Base-by-base conservation (phyloP, 768 basidiomycete species). In the Trametopsis cervina region DNA sequence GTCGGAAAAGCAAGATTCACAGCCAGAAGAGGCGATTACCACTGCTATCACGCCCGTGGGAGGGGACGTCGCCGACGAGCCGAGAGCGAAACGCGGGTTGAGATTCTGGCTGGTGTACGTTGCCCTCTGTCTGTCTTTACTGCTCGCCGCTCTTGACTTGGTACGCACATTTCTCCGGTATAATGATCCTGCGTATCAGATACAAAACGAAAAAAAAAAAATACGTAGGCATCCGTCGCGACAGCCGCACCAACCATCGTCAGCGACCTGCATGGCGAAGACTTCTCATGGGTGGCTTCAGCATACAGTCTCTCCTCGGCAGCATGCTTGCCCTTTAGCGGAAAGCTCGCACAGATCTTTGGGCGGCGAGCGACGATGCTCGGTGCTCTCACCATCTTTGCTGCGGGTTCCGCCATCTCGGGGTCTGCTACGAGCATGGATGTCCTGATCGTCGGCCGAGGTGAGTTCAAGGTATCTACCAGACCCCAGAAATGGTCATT, bases 371-470 rank as follows among this genome's bases (percentile, higher is more conserved):
- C 54, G 2, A 50, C 57, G 13, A 50, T 61, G 39, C 44, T 65
- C 7, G 44, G 40, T 6, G 50, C 58, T 1, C 41, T 66, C 24
- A 17, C 51, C 2, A 41, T 61, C 4, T 66, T 65, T 42, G 59
- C 63, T 0, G 37, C 66, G 26, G 70, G 71, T 1, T 62, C 61
- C 6, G 69, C 66, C 1, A 21, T 72, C 1, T 61, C 59, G 4
- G 70, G 70, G 1, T 59, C 66, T 0, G 66, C 66, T 0, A 53
- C 59, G n/a, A 63, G 27, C 27, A 64, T 70, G 59, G 52, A 49
- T 15, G 61, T 62, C 56, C 46, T 68, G 4, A 67, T 72, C 37
- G 63, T 58, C 4, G 68, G 63, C 0, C 56, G 71, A n/a, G 50
- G 63, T 60, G 21, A 4, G 56, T 45, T 10, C 13, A 36, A 21